Evolutionary conservation across 1,139 yeast species (phyloP), one percentile per base, ranked within the genome.

Genomic region (Fermentozyma sake): DNA sequence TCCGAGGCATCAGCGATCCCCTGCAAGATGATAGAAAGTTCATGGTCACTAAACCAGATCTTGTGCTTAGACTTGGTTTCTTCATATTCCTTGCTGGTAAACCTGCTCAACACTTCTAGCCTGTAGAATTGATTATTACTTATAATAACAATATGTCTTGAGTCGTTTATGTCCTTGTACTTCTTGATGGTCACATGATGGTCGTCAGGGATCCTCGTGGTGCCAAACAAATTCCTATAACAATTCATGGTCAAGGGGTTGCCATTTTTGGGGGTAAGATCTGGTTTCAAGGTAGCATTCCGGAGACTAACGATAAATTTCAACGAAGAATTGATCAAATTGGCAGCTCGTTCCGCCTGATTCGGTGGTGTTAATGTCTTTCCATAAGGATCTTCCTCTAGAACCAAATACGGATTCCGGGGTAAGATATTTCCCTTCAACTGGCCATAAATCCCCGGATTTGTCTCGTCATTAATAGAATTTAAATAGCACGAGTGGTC

Each of bases 341-440:
- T 78, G 3, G 87, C 78, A 4, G 87, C 77, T 25, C 89, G 53
- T 37, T 76, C 79, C 3, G 75, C 61, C 54, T 81, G 91, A 33
- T 71, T 62, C 5, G 85, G 82, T 17, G 79, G 76, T 32, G 68
- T 72, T 33, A 67, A 52, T n/a, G 72, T 65, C 41, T 61, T 61
- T 12, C 69, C 51, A 39, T 75, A 67, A 1, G 89, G 87, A 41
- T 81, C 93, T 45, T 80, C 82, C 39, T 80, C 86, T 16, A 81
- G 52, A 6, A 81, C 71, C 41, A 81, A 62, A 42, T 79, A 81
- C 1, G 93, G 93, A 44, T 81, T 81, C 35, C 89, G 59, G 4
- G 93, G 93, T 28, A 81, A 58, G 2, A 81, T 76, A 41, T 78
- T 82, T 9, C 79, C 79, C 28, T 75, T 54, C 21, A 73, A 53